These are phyloP conservation scores for Fusarium torulosum DNA, from an alignment of 2,329 filamentous ascomycete species.

Conservation along the genomic window DNA sequence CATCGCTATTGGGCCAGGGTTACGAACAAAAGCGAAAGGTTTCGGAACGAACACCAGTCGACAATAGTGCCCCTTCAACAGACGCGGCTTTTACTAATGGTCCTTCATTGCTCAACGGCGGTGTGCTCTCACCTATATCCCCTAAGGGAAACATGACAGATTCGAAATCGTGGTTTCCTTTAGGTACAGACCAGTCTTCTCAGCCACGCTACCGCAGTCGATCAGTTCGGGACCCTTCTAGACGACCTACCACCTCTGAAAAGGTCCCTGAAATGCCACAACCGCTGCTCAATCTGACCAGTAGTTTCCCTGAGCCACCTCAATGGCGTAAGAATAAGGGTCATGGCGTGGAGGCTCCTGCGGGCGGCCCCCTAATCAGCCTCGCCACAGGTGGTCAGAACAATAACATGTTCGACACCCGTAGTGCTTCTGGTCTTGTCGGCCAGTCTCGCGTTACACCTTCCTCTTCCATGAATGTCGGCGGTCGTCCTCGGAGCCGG, in stretches of 20 bases:
- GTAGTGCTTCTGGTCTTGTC: constrained; percentile 35
- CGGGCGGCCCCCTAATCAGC: constrained; percentile 61
- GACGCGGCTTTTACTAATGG: constrained; percentile 66
- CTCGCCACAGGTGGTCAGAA: constrained; percentile 54
- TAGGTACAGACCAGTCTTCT: constrained; percentile 54
- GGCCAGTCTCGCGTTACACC: constrained; percentile 31
- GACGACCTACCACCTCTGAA: constrained; percentile 47
- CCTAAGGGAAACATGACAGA: constrained; percentile 49
- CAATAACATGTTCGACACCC: constrained; percentile 23
- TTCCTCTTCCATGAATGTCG: constrained; percentile 31
- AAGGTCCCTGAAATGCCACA: constrained; percentile 57
- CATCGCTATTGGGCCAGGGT: constrained; percentile 65
- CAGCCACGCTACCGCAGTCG: constrained; percentile 48
- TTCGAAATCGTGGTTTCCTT: constrained; percentile 54
- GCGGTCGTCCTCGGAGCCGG: constrained; percentile 45
- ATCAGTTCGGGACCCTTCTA: constrained; percentile 36
- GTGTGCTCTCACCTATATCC: constrained; percentile 38
- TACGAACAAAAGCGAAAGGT: constrained; percentile 62
- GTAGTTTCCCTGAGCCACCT: constrained; percentile 73
- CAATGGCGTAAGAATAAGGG: constrained; percentile 67
- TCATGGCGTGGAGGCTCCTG: constrained; percentile 57
- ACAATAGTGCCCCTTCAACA: constrained; percentile 45
- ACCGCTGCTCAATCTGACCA: constrained; percentile 75
- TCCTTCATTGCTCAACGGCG: constrained; percentile 66
- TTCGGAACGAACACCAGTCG: constrained; percentile 43